Evolutionary conservation across 2,329 filamentous ascomycete species (phyloP).

Genomic region (Sclerotinia glacialis): DNA sequence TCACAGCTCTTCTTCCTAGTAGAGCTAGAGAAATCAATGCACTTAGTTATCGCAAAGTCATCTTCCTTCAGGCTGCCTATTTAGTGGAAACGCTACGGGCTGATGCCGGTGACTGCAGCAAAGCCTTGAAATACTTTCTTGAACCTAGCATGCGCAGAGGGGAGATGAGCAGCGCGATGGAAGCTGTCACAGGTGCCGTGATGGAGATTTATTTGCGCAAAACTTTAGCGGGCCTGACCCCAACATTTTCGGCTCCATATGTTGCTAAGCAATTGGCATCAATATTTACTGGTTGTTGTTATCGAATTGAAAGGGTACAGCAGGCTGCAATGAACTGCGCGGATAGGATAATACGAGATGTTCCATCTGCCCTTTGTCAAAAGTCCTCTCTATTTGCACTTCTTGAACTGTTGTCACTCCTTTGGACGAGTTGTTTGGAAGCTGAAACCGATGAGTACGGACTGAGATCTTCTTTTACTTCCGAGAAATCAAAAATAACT

Average conservation of each 20-base stretch:
- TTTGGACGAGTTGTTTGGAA: constrained; percentile 94
- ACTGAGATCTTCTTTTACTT: constrained; percentile 78
- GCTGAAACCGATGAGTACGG: constrained; percentile 92
- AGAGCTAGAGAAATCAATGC: constrained; percentile 76
- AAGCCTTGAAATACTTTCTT: constrained; percentile 87
- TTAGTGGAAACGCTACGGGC: constrained; percentile 86
- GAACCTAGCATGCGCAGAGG: constrained; percentile 75
- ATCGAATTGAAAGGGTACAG: constrained; percentile 89
- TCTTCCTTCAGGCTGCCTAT: constrained; percentile 88
- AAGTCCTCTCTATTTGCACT: constrained; percentile 88
- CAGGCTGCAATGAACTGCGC: constrained; percentile 80
- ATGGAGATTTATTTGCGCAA: constrained; percentile 77
- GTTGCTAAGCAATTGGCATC: constrained; percentile 82
- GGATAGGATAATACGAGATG: constrained; percentile 77
- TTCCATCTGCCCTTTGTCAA: constrained; percentile 88
- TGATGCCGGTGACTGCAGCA: constrained; percentile 83
- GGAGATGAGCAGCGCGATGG: constrained; percentile 63
- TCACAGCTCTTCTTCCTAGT: constrained; percentile 70
- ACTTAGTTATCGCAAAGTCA: constrained; percentile 83
- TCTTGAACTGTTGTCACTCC: constrained; percentile 83
- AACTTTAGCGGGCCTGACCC: constrained; percentile 66
- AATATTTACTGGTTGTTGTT: constrained; percentile 86
- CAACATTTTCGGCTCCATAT: constrained; percentile 84
- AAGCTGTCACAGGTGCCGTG: constrained; percentile 62
- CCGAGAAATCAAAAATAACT: constrained; percentile 71